Conservation (phyloP, 2,329 filamentous ascomycete species). For the Fusarium sp. region DNA sequence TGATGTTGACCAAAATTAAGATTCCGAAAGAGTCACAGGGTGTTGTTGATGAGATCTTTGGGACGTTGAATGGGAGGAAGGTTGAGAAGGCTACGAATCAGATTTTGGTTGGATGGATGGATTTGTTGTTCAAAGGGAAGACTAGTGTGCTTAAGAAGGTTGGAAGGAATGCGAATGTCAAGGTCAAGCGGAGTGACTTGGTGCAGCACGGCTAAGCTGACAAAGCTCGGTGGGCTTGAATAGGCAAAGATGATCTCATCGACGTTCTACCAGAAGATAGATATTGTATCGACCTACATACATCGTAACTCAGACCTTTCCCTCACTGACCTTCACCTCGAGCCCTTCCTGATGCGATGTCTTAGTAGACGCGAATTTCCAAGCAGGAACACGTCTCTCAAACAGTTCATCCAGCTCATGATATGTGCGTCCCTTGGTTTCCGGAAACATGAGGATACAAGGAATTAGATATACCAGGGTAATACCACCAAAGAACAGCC, state of each 20-base stretch:
- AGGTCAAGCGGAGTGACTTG: neutral
- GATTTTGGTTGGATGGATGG: neutral
- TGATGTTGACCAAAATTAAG: neutral
- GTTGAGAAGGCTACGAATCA: neutral
- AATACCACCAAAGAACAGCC: neutral
- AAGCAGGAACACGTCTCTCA: neutral
- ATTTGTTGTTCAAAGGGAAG: fast-evolving
- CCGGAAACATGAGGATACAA: neutral
- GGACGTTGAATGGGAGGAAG: constrained; percentile 3
- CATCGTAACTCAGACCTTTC: neutral
- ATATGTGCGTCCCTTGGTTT: neutral
- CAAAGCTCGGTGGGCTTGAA: neutral
- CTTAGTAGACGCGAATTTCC: neutral
- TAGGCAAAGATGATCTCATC: no score
- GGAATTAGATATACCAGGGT: neutral
- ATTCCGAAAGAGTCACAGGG: neutral
- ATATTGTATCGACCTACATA: no score
- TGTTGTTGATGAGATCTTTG: neutral
- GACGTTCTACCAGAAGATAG: no score
- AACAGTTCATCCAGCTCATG: neutral
- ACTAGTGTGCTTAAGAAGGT: fast-evolving
- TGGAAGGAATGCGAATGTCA: fast-evolving
- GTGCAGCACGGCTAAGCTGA: fast-evolving
- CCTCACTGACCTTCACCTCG: neutral
- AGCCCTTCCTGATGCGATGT: neutral